Evolutionary conservation across 2,329 filamentous ascomycete species (phyloP).

Genomic region (Diplodia seriata): DNA sequence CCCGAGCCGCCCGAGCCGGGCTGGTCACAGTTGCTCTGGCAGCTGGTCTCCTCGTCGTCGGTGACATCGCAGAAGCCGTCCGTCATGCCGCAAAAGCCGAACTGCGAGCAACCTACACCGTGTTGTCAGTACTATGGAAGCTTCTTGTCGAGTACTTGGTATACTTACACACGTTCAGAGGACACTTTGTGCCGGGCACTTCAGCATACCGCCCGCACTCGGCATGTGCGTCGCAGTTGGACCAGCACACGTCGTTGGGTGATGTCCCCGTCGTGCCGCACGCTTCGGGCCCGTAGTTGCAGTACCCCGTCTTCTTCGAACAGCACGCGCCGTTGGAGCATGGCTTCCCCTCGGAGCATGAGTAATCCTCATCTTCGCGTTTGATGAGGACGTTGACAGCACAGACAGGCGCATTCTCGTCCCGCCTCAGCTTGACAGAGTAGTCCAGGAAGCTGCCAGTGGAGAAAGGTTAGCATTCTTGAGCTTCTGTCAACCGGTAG

Average conservation of each 20-base stretch:
- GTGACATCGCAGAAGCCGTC: slow-evolving; percentile 24
- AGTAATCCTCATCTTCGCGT: background rate
- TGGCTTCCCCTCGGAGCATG: slow-evolving; percentile 6
- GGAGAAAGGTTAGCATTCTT: background rate
- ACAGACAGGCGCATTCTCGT: background rate
- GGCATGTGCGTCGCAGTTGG: slow-evolving; percentile 33
- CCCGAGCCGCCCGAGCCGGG: background rate
- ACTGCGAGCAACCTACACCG: slow-evolving; percentile 4
- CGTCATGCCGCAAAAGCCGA: slow-evolving; percentile 22
- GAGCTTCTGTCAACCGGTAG: background rate
- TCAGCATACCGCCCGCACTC: slow-evolving; percentile 4
- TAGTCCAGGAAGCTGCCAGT: background rate
- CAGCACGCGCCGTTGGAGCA: slow-evolving; percentile 30
- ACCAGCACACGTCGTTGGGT: slow-evolving; percentile 20
- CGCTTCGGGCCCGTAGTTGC: slow-evolving; percentile 14
- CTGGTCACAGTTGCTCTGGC: slow-evolving; percentile 29
- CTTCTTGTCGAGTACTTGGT: background rate
- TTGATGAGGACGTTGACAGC: background rate
- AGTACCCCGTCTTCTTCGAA: slow-evolving; percentile 10
- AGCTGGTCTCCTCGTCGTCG: background rate
- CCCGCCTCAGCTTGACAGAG: background rate
- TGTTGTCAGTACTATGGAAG: background rate
- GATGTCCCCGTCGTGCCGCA: slow-evolving; percentile 26
- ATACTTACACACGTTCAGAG: slow-evolving; percentile 21
- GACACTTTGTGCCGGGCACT: background rate